A percentile compares a stretch with the other conserved stretches of the same genome.
phyloP scores from a whole-genome alignment of 164 flowering plant species.

The Magnolia kwangsiensis region DNA sequence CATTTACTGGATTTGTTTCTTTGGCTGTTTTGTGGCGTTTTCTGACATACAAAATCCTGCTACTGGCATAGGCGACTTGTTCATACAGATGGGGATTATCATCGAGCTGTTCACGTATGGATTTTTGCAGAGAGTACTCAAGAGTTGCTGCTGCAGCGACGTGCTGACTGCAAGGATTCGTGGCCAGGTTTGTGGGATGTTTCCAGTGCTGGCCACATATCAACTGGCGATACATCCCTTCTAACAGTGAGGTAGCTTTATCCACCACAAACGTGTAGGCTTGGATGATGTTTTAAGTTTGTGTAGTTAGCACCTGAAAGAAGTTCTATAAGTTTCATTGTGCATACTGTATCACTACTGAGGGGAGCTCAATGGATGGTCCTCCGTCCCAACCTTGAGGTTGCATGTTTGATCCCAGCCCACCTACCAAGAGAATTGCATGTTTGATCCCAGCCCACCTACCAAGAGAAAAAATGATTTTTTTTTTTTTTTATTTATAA shows the following conservation, averaged over 20 bases:
- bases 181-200: conserved; percentile 92
- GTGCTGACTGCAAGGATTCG: conserved; percentile 87
- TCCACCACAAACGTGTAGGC: not conserved
- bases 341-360: not conserved
- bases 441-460: no score
- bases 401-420: not conserved
- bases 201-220: conserved; percentile 93
- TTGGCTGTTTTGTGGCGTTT: not conserved
- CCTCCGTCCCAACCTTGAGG: not conserved
- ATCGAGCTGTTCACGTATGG: conserved; percentile 87
- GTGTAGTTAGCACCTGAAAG: not conserved
- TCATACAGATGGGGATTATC: conserved; percentile 88
- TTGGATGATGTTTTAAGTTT: not conserved
- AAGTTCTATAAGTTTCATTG: not conserved
- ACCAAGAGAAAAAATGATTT: no score
- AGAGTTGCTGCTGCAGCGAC: conserved; percentile 74
- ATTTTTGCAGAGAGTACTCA: conserved; percentile 80
- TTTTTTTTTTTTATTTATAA: no score
- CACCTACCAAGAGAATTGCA: no score
- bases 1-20: not conserved
- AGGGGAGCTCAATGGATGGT: not conserved
- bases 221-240: conserved; percentile 90
- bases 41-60: not conserved
- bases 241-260: conserved; percentile 57
- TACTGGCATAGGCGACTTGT: conserved; percentile 49